Conservation (phyloP, 2,329 filamentous ascomycete genomes). For the Fusarium sp. region DNA sequence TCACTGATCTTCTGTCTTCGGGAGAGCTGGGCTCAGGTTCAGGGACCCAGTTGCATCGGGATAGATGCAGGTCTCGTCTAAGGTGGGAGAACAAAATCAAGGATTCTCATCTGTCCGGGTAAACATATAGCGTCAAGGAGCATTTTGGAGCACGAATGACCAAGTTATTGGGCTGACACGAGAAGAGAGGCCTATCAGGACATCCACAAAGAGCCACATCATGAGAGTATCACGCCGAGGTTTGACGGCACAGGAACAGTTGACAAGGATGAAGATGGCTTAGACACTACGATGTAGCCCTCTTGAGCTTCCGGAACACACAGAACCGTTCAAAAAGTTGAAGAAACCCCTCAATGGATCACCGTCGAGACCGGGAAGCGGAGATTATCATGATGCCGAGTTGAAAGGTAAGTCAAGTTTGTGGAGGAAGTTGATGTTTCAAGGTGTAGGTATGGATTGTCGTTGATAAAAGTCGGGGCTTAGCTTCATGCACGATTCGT, state of each 20-base stretch:
- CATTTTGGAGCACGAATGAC: background rate
- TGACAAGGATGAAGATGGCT: background rate
- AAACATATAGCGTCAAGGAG: background rate
- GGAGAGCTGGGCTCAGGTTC: background rate
- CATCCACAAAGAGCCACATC: background rate
- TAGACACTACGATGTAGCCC: background rate
- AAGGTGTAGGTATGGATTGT: background rate
- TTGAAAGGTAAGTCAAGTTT: background rate
- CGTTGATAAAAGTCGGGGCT: slow-evolving; percentile 24
- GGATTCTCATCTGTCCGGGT: background rate
- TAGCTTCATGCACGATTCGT: slow-evolving; percentile 44
- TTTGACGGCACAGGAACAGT: background rate
- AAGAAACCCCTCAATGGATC: background rate
- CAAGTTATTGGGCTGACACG: background rate
- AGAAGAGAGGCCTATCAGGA: background rate
- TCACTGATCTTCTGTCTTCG: background rate
- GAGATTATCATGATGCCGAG: slow-evolving; percentile 22
- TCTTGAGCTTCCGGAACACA: background rate
- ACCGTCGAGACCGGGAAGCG: background rate
- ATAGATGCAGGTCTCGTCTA: slow-evolving; percentile 29
- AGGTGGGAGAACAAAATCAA: background rate
- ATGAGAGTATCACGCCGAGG: background rate
- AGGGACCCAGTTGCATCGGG: background rate
- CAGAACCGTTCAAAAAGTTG: too few relatives aligned
- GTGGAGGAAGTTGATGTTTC: slow-evolving; percentile 15